Conservation (phyloP, 2,329 filamentous ascomycete species). For the Aspergillus tubingensis region DNA sequence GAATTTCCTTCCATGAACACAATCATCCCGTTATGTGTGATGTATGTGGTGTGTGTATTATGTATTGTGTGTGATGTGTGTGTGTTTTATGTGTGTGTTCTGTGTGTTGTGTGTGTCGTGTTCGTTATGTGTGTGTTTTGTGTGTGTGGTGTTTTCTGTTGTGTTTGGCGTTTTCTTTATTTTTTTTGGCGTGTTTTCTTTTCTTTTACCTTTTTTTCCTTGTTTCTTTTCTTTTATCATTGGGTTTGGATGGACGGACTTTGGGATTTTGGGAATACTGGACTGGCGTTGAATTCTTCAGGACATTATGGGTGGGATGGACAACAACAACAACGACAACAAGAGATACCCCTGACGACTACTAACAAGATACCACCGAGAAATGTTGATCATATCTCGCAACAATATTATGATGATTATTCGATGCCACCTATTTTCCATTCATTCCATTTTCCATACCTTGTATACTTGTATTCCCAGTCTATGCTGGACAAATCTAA, state of each 20-base stretch:
- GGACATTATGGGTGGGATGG: not conserved
- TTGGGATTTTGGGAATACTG: conserved; percentile 10
- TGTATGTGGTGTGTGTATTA: conserved; percentile 28
- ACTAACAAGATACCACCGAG: not conserved
- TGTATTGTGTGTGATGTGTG: conserved; percentile 27
- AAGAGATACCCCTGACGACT: not conserved
- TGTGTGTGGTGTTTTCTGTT: conserved; percentile 12
- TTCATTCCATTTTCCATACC: not conserved
- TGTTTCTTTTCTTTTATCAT: conserved; percentile 8
- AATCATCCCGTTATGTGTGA: conserved; percentile 35
- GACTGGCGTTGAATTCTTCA: not conserved
- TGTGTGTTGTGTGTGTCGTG: conserved; percentile 24
- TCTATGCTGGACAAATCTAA: too few species aligned
- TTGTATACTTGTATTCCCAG: too few species aligned
- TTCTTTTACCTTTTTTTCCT: conserved; percentile 7
- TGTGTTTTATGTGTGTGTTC: conserved; percentile 17
- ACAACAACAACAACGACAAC: not conserved
- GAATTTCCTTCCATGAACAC: conserved; percentile 38
- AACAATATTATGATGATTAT: not conserved
- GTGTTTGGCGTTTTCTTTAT: conserved; percentile 10
- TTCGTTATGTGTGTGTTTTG: conserved; percentile 18
- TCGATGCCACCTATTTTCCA: not conserved
- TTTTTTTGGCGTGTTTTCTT: conserved; percentile 14
- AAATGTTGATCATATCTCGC: not conserved
- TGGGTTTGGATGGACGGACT: conserved; percentile 9